Evolutionary conservation across 345 rosid species (phyloP), one percentile per base, ranked within the genome.

Genomic region (Barbarea vulgaris): DNA sequence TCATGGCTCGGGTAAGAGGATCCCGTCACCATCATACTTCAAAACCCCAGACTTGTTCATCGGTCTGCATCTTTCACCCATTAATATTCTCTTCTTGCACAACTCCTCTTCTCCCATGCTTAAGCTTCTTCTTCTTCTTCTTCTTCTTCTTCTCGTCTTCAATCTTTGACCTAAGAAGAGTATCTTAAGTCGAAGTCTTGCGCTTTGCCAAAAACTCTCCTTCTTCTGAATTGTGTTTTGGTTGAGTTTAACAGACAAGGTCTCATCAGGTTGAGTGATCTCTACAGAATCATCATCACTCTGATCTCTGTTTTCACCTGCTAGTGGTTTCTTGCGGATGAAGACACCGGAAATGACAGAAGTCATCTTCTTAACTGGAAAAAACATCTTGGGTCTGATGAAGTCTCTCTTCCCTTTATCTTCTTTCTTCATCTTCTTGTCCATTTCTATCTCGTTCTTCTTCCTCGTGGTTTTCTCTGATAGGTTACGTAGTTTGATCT

Each of bases 21-120:
- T 55, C 15, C 91, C 88, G 18, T 84, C 79, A 42, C 56, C 30
- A 67, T 86, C 86, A 34, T 83, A 87, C 22, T 69, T 80, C 52
- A 87, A 82, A 17, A 76, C 36, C 3, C 85, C 85, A 5, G 91
- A 85, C 47, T 8, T 11, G 58, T 60, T 77, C 37, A 84, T 64
- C 7, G 90, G 96, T 77, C 55, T 82, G 83, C 96, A 89, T 67
- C 64, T 89, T 63, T 25, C 84, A 11, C 95, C 95, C 85, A 86
- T 80, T n/a, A 89, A 77, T 47, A 87, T 89, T 76, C 90, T 87
- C 84, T 84, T 89, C 86, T 84, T 89, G 80, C 95, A 89, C 11
- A 89, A 68, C 73, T 86, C 92, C 24, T 47, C 70, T 46, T 61
- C 76, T 68, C 17, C 55, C 0, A 7, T 22, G 6, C 12, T 59